Evolutionary conservation across 192 early-diverging fungal genomes (phyloP).

Genomic region (Kappamyces sp.): DNA sequence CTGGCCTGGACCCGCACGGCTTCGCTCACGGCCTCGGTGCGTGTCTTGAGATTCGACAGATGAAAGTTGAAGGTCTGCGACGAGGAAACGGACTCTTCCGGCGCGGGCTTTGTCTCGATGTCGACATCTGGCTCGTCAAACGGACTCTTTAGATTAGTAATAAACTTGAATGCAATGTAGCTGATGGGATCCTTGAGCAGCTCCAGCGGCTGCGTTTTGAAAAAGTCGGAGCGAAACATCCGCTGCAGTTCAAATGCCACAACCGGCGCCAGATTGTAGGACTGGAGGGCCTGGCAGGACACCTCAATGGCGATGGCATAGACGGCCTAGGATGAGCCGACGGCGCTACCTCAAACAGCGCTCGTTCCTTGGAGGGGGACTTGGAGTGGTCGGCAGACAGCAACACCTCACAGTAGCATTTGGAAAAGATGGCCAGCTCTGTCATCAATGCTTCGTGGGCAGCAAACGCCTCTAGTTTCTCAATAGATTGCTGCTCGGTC

Average conservation of each 20-base stretch:
- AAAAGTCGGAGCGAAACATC: slow-evolving; percentile 37
- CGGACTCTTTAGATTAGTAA: neutral
- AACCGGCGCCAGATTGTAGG: slow-evolving; percentile 18
- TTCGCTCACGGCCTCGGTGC: too few relatives aligned
- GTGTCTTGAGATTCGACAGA: slow-evolving; percentile 3
- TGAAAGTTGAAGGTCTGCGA: neutral
- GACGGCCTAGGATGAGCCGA: slow-evolving; percentile 20
- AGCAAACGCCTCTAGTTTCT: too few relatives aligned
- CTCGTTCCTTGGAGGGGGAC: slow-evolving; percentile 40
- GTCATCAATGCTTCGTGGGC: too few relatives aligned
- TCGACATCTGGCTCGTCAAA: neutral
- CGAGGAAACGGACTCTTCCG: neutral
- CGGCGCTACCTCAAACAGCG: slow-evolving; percentile 37
- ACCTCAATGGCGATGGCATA: slow-evolving; percentile 40
- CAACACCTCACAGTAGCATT: too few relatives aligned
- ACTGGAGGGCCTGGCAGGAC: slow-evolving; percentile 16
- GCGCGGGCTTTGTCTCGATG: slow-evolving; percentile 9
- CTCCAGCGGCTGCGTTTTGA: slow-evolving; percentile 10
- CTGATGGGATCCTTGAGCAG: slow-evolving; percentile 14
- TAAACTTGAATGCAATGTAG: slow-evolving; percentile 5
- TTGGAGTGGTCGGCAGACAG: neutral
- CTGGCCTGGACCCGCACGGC: neutral
- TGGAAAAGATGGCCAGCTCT: too few relatives aligned
- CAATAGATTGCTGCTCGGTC: too few relatives aligned
- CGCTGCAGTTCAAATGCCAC: slow-evolving; percentile 37